phyloP scores from a whole-genome alignment of 2,329 filamentous ascomycete genomes.

The Diaporthe vaccinii region DNA sequence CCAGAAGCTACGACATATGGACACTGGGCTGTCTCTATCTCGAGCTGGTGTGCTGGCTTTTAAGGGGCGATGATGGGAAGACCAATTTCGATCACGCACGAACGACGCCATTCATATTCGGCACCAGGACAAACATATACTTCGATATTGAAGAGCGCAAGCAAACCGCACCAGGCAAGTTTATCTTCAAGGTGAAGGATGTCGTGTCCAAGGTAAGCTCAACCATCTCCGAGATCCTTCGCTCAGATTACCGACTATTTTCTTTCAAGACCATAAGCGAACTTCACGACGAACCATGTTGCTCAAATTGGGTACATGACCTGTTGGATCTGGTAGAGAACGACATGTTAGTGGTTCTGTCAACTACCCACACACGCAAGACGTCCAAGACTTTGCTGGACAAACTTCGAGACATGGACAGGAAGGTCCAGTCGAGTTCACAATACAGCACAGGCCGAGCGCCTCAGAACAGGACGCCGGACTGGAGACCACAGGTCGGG shows the following conservation, averaged over 20 bases:
- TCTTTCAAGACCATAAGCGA: conserved; percentile 11
- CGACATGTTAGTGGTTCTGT: conserved; percentile 14
- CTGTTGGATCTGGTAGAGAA: conserved; percentile 8
- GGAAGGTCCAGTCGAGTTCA: neutral
- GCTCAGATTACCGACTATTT: neutral
- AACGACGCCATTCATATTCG: conserved; percentile 23
- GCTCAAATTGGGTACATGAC: conserved; percentile 16
- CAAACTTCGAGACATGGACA: neutral
- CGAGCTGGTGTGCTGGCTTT: conserved; percentile 48
- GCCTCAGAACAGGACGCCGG: neutral
- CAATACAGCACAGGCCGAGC: neutral
- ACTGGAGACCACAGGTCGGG: neutral
- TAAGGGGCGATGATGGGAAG: conserved; percentile 36
- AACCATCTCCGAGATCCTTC: rapidly evolving
- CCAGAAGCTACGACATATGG: conserved; percentile 47
- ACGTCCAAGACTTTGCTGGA: neutral
- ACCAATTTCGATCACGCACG: neutral
- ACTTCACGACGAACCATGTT: neutral
- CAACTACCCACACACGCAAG: neutral
- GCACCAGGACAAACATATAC: neutral
- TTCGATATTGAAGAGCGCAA: conserved; percentile 18
- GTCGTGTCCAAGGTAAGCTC: conserved; percentile 14
- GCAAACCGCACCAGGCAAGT: rapidly evolving
- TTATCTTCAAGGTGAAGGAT: conserved; percentile 29
- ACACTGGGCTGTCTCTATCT: conserved; percentile 49